Evolutionary conservation across 2,329 filamentous ascomycete genomes (phyloP), one percentile per base, ranked within the genome.

Genomic region (Xylaria arbuscula): DNA sequence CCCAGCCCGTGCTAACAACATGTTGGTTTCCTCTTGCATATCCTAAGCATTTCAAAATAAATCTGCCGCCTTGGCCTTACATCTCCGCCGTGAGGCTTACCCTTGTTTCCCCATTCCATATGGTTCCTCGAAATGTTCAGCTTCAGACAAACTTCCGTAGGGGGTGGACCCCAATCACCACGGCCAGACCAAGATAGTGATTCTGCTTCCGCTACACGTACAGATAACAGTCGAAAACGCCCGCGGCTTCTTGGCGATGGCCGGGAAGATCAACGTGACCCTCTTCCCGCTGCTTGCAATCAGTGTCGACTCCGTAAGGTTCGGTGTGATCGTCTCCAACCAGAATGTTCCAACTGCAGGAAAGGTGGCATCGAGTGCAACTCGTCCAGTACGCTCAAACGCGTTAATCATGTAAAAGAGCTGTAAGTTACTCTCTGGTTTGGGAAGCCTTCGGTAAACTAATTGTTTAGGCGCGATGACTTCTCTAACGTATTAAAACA

Each of bases 331-430:
- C 66, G 64, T 36, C 51, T 48, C 10, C 64, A 67, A 47, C 69
- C 66, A 9, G 51, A 68, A n/a, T 70, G 67, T 59, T 69, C 67
- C n/a, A 72, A 69, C 36, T 72, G 67, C 34, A 55, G 55, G 11
- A 72, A 69, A 57, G 56, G 55, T 42, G 64, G 66, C 50, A 57
- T 71, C n/a, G 68, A 67, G 38, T 72, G 70, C 47, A 69, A 69
- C 38, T 67, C 66, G 13, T 67, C 69, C n/a, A 65, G 64, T 45
- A 65, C 60, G 3, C 32, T 67, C 28, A 72, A 72, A 47, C 71
- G 68, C 6, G 70, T 70, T 2, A 74, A 74, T 13, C 68, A 72
- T 28, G 71, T 71, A 38, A 72, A 74, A 32, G 63, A 72, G 45
- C 45, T 74, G 72, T 63, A 65, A 61, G 70, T 64, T n/a, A 7